Evolutionary conservation across 1,139 yeast species (phyloP).

Genomic region (Scheffersomyces segobiensis): DNA sequence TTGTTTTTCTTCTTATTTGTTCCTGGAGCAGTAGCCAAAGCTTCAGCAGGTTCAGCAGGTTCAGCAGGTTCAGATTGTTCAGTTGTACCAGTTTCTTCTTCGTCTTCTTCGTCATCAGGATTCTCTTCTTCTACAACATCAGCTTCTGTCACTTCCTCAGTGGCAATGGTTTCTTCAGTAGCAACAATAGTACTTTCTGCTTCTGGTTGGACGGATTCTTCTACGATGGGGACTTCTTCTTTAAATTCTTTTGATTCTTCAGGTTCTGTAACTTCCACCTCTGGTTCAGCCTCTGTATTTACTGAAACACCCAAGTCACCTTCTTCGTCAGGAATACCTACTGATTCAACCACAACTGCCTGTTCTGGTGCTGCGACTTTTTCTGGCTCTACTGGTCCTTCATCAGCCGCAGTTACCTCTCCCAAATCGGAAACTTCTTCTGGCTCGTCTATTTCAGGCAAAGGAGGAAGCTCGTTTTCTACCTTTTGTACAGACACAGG

Average conservation of each 20-base stretch:
- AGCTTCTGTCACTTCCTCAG: slow-evolving; percentile 5
- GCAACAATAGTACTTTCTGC: background rate
- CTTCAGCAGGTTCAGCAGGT: background rate
- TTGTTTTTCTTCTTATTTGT: slow-evolving; percentile 17
- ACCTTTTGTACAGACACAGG: slow-evolving; percentile 18
- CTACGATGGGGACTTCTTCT: background rate
- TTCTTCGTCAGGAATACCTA: slow-evolving; percentile 3
- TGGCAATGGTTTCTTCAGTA: background rate
- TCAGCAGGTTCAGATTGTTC: slow-evolving; percentile 3
- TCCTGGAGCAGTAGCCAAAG: background rate
- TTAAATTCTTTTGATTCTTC: slow-evolving; percentile 1
- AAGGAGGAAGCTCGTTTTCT: slow-evolving; percentile 6
- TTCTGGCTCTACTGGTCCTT: slow-evolving; percentile 1
- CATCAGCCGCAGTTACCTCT: slow-evolving; percentile 5
- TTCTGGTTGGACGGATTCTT: slow-evolving; percentile 5
- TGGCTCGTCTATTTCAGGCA: slow-evolving; percentile 4
- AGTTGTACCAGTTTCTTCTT: slow-evolving; percentile 5
- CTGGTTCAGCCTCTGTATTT: background rate
- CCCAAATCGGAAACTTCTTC: slow-evolving; percentile 1
- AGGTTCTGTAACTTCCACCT: background rate
- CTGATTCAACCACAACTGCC: slow-evolving; percentile 1
- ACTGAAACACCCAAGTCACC: slow-evolving; percentile 1
- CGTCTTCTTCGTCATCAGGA: slow-evolving; percentile 11
- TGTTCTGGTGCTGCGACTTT: background rate
- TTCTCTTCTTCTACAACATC: slow-evolving; percentile 19